A percentile compares a stretch with the other conserved stretches of the same genome.
phyloP scores from a whole-genome alignment of 331 rosid species.

The Prunus yedoensis region DNA sequence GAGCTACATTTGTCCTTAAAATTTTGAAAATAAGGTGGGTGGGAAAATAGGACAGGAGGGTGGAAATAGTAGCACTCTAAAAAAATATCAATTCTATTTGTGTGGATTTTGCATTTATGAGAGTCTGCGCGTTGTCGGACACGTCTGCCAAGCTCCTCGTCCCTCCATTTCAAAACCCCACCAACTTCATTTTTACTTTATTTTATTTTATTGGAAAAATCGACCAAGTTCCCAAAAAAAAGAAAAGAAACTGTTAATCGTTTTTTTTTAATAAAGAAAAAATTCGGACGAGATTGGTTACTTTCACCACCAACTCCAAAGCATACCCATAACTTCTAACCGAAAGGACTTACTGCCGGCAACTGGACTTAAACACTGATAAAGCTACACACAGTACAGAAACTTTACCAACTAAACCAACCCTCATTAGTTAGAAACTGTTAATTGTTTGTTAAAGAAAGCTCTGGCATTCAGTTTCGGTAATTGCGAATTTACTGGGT shows the following conservation, averaged over 20 bases:
- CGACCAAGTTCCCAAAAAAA: not conserved
- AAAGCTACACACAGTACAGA: rapidly evolving
- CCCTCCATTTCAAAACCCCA: not conserved
- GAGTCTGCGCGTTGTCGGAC: not conserved
- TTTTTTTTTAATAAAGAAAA: too few relatives aligned
- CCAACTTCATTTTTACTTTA: too few relatives aligned
- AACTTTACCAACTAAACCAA: too few relatives aligned
- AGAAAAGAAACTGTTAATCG: too few relatives aligned
- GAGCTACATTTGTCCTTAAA: too few relatives aligned
- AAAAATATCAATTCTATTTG: not conserved
- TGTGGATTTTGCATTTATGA: not conserved
- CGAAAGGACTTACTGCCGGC: rapidly evolving
- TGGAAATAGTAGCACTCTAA: too few relatives aligned
- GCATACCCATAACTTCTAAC: rapidly evolving
- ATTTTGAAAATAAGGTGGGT: too few relatives aligned
- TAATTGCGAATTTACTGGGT: conserved; percentile 30
- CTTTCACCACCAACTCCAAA: too few relatives aligned
- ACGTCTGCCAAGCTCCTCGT: not conserved
- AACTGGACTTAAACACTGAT: too few relatives aligned
- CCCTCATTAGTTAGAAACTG: not conserved
- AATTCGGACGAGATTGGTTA: rapidly evolving
- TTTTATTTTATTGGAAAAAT: too few relatives aligned
- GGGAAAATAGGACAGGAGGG: too few relatives aligned
- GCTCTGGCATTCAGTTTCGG: conserved; percentile 43
- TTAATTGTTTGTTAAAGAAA: conserved; percentile 7